phyloP scores from a whole-genome alignment of 805 yeast species.

The Starmerella sirachaensis region DNA sequence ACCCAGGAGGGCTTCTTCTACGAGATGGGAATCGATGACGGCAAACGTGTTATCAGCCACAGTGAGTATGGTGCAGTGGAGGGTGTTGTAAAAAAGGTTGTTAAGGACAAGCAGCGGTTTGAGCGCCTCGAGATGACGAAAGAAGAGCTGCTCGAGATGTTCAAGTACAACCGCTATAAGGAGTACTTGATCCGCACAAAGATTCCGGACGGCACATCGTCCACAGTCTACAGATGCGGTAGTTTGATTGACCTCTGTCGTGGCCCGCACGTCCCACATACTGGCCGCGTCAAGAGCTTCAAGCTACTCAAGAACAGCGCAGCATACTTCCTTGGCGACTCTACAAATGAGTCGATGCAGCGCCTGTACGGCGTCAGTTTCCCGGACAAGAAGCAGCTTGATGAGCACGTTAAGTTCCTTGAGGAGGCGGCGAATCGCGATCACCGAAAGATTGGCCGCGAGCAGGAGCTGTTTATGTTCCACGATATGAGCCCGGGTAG shows the following conservation, averaged over 20 bases:
- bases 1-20: slow-evolving; percentile 96
- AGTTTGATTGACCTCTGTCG: slow-evolving; percentile 91
- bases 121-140: slow-evolving; percentile 87
- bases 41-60: slow-evolving; percentile 64
- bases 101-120: slow-evolving; percentile 89
- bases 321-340: slow-evolving; percentile 89
- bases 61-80: slow-evolving; percentile 77
- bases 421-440: slow-evolving; percentile 89
- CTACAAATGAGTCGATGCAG: slow-evolving; percentile 86
- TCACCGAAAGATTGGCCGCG: slow-evolving; percentile 91
- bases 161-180: slow-evolving; percentile 90
- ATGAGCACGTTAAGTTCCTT: slow-evolving; percentile 83
- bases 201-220: slow-evolving; percentile 89
- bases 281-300: slow-evolving; percentile 90
- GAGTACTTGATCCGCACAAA: slow-evolving; percentile 73
- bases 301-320: slow-evolving; percentile 92
- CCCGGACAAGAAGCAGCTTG: slow-evolving; percentile 96
- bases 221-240: slow-evolving; percentile 97
- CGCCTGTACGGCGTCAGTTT: slow-evolving; percentile 95
- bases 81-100: slow-evolving; percentile 74
- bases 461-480: slow-evolving; percentile 91
- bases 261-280: slow-evolving; percentile 96
- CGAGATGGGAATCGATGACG: slow-evolving; percentile 77
- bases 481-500: slow-evolving; percentile 97
- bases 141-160: slow-evolving; percentile 85